Base-by-base conservation (phyloP, 1,139 yeast genomes). In the Pichia sp. region DNA sequence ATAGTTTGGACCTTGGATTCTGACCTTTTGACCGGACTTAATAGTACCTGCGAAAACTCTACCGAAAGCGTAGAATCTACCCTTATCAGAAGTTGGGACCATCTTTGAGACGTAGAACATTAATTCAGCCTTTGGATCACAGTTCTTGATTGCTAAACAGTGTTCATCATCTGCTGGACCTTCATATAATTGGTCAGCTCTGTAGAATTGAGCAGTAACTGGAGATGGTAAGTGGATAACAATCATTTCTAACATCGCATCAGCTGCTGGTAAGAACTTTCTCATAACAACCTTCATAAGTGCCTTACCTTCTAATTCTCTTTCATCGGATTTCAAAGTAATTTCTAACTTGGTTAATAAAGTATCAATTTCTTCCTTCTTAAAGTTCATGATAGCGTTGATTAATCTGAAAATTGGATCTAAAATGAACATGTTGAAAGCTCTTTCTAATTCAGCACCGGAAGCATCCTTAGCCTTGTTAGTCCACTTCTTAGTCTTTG, bases 41-140 rank as follows among this genome's bases (percentile, higher is more conserved):
- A 91, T 96, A 65, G 97, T 91, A 88, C 98, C 98, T 62, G 97
- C 84, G 78, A 91, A 91, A 70, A 91, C 97, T 81, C 98, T 93
- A 73, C 98, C 98, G 77, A 91, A 91, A 67, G 98, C 98, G 83
- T 88, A 91, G 95, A 91, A 91, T 79, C 98, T 89, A 82, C 98
- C 98, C 81, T 89, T 91, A 74, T 91, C 98, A 62, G 97, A 89
- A 67, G 98, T 91, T 72, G 98, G 98, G 62, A 91, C 97, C 98
- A 91, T 91, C 95, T 91, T 91, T 74, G 98, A 91, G 67, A 91
- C 91, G 88, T 91, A 91, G 70, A 91, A 80, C 98, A 91, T 91
- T 68, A 91, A 84, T 68, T 91, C 97, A 61, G 94, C 95, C 66
- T 73, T 84, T 67, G 98, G 96, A 77, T 91, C 97, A 84, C 98